These are phyloP conservation scores for Blepharisma japonicum DNA, from an alignment of 73 alveolate species.

Conservation along the genomic window DNA sequence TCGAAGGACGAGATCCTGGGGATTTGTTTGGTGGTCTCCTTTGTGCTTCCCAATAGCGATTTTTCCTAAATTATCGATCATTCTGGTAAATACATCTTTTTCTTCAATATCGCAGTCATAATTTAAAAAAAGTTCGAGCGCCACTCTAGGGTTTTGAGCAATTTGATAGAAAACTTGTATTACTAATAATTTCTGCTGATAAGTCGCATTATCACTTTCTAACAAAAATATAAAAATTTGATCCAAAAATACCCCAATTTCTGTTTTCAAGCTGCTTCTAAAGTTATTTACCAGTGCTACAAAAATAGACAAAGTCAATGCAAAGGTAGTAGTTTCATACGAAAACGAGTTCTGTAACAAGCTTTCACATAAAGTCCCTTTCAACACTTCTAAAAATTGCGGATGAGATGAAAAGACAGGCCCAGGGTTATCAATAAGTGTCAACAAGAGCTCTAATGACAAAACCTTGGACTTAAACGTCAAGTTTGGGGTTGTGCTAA, in stretches of 20 bases:
- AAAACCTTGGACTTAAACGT: conserved; percentile 65
- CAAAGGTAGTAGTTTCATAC: conserved; percentile 71
- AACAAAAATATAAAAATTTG: conserved; percentile 76
- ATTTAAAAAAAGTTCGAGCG: conserved; percentile 85
- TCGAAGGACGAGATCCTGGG: conserved; percentile 56
- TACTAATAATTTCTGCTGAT: conserved; percentile 67
- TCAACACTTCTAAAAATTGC: conserved; percentile 74
- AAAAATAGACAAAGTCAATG: conserved; percentile 70
- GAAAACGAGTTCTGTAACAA: conserved; percentile 74
- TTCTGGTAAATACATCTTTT: conserved; percentile 68
- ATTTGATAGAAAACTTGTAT: conserved; percentile 68
- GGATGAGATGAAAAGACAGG: conserved; percentile 57
- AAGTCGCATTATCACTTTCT: conserved; percentile 71
- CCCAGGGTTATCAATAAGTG: conserved; percentile 80
- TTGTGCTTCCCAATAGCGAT: conserved; percentile 74
- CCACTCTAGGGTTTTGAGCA: conserved; percentile 57
- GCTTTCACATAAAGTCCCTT: conserved; percentile 80
- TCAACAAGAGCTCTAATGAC: conserved; percentile 76
- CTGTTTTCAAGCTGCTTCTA: conserved; percentile 73
- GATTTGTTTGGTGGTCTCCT: conserved; percentile 45
- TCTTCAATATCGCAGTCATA: conserved; percentile 90
- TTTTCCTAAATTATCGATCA: conserved; percentile 69
- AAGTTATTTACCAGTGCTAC: conserved; percentile 71
- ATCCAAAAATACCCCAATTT: conserved; percentile 71
- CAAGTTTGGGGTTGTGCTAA: conserved; percentile 47